Base-by-base conservation (phyloP, 306 rosid genomes). In the Senna siamea region DNA sequence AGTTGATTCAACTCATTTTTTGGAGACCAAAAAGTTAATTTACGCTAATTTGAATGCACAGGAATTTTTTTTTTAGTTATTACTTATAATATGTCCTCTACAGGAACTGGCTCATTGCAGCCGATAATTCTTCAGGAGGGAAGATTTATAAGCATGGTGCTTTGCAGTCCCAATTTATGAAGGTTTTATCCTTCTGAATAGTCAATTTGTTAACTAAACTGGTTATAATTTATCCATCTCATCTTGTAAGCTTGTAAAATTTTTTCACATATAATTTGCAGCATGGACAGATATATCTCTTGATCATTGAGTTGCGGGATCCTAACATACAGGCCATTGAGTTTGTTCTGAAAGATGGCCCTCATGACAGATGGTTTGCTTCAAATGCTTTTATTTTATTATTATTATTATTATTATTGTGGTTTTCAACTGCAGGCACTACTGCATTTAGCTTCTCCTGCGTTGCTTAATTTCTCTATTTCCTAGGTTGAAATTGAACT, bases 291-390 rank as follows among this genome's bases (percentile, higher is more conserved):
- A 48, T 71, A 8, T 76, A 80, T 52, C 17, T 76, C 50, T 53
- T 81, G 19, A 65, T 78, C 65, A 71, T 81, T 30, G 81, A 81
- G 46, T 76, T 76, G 78, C 61, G 78, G 64, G 85, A 81, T 35
- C 81, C 85, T 53, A 71, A 76, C 1, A 48, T 76, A n/a, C 74
- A 76, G 48, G 75, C 78, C 26, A 32, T 81, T 65, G 81, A 81
- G 18, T 81, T 76, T 81, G 85, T 81, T 72, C 66, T 81, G 20
- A 81, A 81, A 71, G 81, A 81, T 58, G 78, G 81, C 46, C 37
- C 10, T 57, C 56, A 51, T 0, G 61, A 81, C 32, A 64, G 71
- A 81, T 81, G 81, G 84, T 81, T 63, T 41, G 81, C 61, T 35
- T 34, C 51, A 44, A 26, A 6, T 23, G 23, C 26, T 67, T 9